Evolutionary conservation across 352 stramenopile species (phyloP), one percentile per base, ranked within the genome.

Genomic region (Pythium plurisporium): DNA sequence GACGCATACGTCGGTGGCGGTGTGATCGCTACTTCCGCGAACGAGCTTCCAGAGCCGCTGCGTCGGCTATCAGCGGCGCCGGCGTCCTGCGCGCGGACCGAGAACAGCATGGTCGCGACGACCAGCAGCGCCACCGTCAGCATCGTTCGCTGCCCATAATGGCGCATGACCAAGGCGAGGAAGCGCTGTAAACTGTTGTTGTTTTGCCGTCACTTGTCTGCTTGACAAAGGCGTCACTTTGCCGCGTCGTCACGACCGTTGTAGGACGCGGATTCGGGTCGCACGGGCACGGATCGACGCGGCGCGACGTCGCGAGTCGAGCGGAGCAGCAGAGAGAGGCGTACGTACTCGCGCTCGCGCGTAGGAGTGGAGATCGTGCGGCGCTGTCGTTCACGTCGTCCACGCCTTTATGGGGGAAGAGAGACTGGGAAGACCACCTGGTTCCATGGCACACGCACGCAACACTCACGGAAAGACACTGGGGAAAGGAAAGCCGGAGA

Each of bases 401-500:
- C n/a, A n/a, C n/a, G n/a, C n/a, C n/a, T 37, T 14, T 37, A 20
- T 44, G 26, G 38, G 38, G n/a, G 26, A 20, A 26, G 20, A 26
- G 9, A 5, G 27, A 38, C 25, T 36, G 37, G 10, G 26, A 23
- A 19, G n/a, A 17, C 55, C 55, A 63, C 55, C 40, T 63, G 55
- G 37, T 62, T 55, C 45, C 31, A 56, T 63, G 36, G 55, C 46
- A 56, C 46, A 22, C 29, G 55, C 45, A 62, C 55, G 36, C 41
- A 44, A 48, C 29, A 27, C 36, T 30, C 17, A n/a, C 36, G 25
- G 26, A 48, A 57, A 23, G 30, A 19, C 40, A 46, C n/a, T n/a
- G n/a, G n/a, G n/a, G n/a, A n/a, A n/a, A n/a, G 4, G 45, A 42
- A 58, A 58, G 50, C 50, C 50, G 50, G 50, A 49, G 25, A 34